Conservation (phyloP, 306 rosid species). For the Chamaecrista fasciculata region DNA sequence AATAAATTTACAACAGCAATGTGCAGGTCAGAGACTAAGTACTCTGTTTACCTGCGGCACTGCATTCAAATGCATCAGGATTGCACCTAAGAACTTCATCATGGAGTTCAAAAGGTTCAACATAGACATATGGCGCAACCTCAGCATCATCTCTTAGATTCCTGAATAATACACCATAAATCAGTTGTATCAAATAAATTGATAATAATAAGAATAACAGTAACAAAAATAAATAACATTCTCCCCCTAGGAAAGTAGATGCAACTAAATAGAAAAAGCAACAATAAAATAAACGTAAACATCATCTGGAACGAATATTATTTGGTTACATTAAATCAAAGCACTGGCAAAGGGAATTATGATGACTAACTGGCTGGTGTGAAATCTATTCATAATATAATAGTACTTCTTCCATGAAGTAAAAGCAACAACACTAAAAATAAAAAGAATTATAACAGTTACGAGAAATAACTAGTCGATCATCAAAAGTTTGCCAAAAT, state of each 20-base stretch:
- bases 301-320: not conserved
- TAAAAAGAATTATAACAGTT: not conserved
- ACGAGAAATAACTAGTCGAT: not conserved
- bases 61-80: slow-evolving; percentile 71
- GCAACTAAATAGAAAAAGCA: slow-evolving; percentile 10
- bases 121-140: slow-evolving; percentile 38
- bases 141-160: slow-evolving; percentile 68
- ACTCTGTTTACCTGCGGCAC: slow-evolving; percentile 77
- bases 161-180: slow-evolving; percentile 44
- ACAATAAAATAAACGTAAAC: not conserved
- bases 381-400: not conserved
- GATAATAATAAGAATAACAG: not conserved
- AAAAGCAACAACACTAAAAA: not conserved
- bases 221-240: not conserved
- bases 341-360: not conserved
- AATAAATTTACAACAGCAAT: not conserved
- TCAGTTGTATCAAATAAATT: slow-evolving; percentile 20
- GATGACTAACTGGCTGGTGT: not conserved
- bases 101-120: slow-evolving; percentile 66
- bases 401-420: not conserved
- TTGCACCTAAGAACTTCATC: slow-evolving; percentile 74
- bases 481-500: not conserved
- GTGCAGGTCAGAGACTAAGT: slow-evolving; percentile 40
- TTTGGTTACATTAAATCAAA: slow-evolving; percentile 8
- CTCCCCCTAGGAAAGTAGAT: not conserved